Evolutionary conservation across 495 filamentous ascomycete species (phyloP), one percentile per base, ranked within the genome.

Genomic region (Aspergillus nidulans): DNA sequence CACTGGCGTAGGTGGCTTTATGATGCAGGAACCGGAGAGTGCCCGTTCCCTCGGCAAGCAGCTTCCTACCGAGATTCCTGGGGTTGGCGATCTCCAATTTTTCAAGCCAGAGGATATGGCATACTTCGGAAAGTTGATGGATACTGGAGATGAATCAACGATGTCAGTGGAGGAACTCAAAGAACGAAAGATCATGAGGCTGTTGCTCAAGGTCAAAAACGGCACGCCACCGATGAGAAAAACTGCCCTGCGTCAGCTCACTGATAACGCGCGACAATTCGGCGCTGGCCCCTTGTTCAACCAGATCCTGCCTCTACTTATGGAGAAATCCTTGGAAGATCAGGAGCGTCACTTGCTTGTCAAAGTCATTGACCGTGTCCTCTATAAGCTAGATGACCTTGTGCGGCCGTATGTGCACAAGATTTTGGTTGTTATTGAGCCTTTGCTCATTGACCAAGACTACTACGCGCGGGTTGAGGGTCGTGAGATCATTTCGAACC

Each of bases 81-180:
- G 95, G 24, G 92, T 99, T 40, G 95, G 95, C 49, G 95, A 99
- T 66, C 76, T 99, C 38, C 92, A 96, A 58, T 99, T 97, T 71
- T 97, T 97, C 81, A 99, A 99, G 73, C 83, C 90, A 9, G 94
- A 97, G 72, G 95, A 99, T 76, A 97, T 97, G 95, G 84, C 88
- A 25, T 99, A 99, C 74, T 99, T 99, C 62, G 92, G 94, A 50
- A 99, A 97, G 77, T 80, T 99, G 19, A 91, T 95, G 41, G 95
- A 97, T 66, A 90, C 88, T 15, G 85, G 85, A n/a, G 90, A 99
- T 64, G 95, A 99, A 67, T 91, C 90, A 59, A 78, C 84, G 32
- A 85, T 99, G 76, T 89, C 82, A 38, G 90, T 97, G 12, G 95
- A 99, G 23, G 94, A 97, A 65, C 74, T 99, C 55, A 97, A 97